Evolutionary conservation across 2,329 filamentous ascomycete genomes (phyloP).

Genomic region (Biscogniauxia mediterranea): DNA sequence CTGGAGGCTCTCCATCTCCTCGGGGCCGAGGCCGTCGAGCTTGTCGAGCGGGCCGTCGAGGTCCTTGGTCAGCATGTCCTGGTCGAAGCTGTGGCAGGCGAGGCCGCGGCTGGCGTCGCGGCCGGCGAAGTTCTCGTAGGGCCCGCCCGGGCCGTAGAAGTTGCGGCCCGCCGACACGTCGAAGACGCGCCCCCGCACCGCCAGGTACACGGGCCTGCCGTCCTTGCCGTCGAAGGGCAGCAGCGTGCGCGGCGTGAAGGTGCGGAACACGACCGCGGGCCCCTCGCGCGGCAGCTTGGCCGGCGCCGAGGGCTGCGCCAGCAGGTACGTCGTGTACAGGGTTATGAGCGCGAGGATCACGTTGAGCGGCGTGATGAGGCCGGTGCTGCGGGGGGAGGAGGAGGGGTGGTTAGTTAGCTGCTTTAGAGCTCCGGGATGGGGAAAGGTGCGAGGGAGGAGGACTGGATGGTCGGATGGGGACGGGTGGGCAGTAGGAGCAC

Average conservation of each 20-base stretch:
- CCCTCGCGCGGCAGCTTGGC: slow-evolving; percentile 50
- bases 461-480: slow-evolving; percentile 8
- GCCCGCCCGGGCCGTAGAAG: slow-evolving; percentile 94
- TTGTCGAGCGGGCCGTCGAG: slow-evolving; percentile 79
- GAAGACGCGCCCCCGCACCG: slow-evolving; percentile 88
- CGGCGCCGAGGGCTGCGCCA: slow-evolving; percentile 50
- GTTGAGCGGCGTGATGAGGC: slow-evolving; percentile 62
- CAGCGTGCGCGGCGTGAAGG: slow-evolving; percentile 77
- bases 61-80: slow-evolving; percentile 92
- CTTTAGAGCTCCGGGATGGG: too few relatives aligned
- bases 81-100: slow-evolving; percentile 88
- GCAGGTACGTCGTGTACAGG: slow-evolving; percentile 56
- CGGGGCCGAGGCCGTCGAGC: slow-evolving; percentile 66
- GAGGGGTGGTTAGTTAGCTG: too few relatives aligned
- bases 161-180: slow-evolving; percentile 84
- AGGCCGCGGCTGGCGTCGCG: slow-evolving; percentile 85
- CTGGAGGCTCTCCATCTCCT: slow-evolving; percentile 78
- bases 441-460: background rate
- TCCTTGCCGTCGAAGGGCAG: slow-evolving; percentile 79
- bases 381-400: slow-evolving; percentile 36
- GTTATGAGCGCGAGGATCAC: slow-evolving; percentile 55
- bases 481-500: slow-evolving; percentile 12
- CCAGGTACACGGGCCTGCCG: slow-evolving; percentile 76
- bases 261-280: slow-evolving; percentile 61
- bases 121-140: slow-evolving; percentile 95